These are phyloP conservation scores for Boletus vinaceobasis DNA, from an alignment of 768 basidiomycete genomes.

Conservation along the genomic window DNA sequence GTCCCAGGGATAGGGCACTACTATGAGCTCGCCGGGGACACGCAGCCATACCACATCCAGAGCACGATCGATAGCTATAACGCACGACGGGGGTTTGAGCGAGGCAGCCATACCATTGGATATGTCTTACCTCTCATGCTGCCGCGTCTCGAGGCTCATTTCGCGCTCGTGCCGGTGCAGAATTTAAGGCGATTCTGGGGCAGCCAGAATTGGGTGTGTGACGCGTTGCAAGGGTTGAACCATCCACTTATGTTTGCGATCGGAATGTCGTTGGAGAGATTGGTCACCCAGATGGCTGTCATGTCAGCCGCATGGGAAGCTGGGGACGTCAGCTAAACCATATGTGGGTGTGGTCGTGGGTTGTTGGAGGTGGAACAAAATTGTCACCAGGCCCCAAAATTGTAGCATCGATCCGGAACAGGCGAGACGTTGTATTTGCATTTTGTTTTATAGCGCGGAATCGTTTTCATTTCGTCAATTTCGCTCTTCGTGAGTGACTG, in stretches of 20 bases:
- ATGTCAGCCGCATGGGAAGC: slow-evolving; percentile 3
- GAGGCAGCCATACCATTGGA: slow-evolving; percentile 11
- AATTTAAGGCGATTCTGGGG: background rate
- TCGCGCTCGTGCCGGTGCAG: background rate
- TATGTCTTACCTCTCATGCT: slow-evolving; percentile 4
- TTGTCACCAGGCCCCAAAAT: too few relatives aligned
- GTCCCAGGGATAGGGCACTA: background rate
- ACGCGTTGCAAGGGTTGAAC: slow-evolving; percentile 5
- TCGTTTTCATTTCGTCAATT: background rate
- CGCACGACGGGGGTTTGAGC: background rate
- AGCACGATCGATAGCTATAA: background rate
- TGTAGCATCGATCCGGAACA: background rate
- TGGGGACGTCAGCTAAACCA: background rate
- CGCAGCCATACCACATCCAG: background rate
- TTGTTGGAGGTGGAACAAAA: background rate
- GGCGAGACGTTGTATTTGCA: background rate
- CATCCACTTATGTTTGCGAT: slow-evolving; percentile 1
- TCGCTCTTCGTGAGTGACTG: background rate
- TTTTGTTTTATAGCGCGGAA: background rate
- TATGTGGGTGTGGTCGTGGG: background rate
- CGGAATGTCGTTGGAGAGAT: background rate
- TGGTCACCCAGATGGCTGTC: slow-evolving; percentile 6
- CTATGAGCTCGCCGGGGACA: slow-evolving; percentile 4
- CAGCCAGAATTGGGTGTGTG: slow-evolving; percentile 4
- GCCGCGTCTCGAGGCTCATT: slow-evolving; percentile 3